Evolutionary conservation across 768 basidiomycete species (phyloP).

Genomic region (Leccinum longicurvipes): DNA sequence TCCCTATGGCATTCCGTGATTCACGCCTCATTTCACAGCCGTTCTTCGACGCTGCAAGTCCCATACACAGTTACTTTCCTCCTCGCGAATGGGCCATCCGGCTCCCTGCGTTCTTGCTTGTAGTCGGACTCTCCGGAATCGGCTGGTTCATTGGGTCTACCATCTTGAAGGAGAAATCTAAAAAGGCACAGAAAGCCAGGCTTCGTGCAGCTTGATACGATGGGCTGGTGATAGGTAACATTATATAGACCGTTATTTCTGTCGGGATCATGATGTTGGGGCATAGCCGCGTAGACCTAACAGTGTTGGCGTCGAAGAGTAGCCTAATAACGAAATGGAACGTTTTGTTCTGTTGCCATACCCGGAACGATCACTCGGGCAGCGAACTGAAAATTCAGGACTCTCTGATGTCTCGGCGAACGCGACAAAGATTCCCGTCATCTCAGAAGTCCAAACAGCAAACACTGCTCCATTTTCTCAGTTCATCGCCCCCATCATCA

Average conservation of each 20-base stretch:
- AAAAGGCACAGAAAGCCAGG: constrained; percentile 60
- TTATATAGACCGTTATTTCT: background rate
- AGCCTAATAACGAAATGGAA: background rate
- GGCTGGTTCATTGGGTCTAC: constrained; percentile 79
- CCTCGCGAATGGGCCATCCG: constrained; percentile 90
- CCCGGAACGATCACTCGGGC: too few species aligned
- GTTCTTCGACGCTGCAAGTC: constrained; percentile 73
- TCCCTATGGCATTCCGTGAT: background rate
- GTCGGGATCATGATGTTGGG: background rate
- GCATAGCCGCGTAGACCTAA: background rate
- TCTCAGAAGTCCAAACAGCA: constrained; percentile 40
- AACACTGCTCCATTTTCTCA: constrained; percentile 38
- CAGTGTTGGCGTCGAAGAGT: background rate
- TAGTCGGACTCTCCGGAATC: constrained; percentile 77
- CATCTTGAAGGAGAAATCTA: constrained; percentile 69
- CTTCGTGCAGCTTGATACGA: constrained; percentile 52
- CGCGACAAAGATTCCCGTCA: constrained; percentile 3
- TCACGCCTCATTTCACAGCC: constrained; percentile 46
- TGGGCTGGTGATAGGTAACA: background rate
- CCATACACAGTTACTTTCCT: constrained; percentile 78
- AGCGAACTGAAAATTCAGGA: too few species aligned
- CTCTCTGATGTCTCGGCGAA: constrained; percentile 5
- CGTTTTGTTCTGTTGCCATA: background rate
- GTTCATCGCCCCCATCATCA: constrained; percentile 29
- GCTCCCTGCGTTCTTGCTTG: constrained; percentile 78